A percentile compares a stretch with the other conserved stretches of the same genome.
Conservation (phyloP, 2,329 filamentous ascomycete genomes). For the Mycosphaerella sp. region DNA sequence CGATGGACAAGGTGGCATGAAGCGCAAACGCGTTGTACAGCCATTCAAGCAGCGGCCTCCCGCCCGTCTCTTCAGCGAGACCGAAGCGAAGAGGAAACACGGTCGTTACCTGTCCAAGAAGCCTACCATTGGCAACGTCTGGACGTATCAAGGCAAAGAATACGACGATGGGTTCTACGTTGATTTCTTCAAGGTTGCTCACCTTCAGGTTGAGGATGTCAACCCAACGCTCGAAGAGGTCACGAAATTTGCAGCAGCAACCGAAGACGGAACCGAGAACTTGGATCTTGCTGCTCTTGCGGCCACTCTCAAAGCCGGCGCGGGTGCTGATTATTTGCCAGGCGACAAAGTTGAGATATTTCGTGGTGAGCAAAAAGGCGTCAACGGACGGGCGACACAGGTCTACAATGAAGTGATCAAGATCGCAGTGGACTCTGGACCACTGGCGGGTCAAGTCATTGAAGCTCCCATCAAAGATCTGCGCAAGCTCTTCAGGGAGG, state of each 20-base stretch:
- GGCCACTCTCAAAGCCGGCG: constrained; percentile 79
- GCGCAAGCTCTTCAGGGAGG: constrained; percentile 84
- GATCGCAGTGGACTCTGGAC: constrained; percentile 75
- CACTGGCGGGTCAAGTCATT: constrained; percentile 73
- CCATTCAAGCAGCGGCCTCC: constrained; percentile 62
- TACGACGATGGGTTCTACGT: constrained; percentile 91
- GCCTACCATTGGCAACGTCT: constrained; percentile 59
- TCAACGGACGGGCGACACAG: constrained; percentile 76
- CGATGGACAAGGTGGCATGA: constrained; percentile 43
- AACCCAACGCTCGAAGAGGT: constrained; percentile 93
- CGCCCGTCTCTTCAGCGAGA: constrained; percentile 85
- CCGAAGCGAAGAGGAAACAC: constrained; percentile 84
- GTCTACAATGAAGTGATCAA: constrained; percentile 91
- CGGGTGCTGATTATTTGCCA: constrained; percentile 75
- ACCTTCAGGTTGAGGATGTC: constrained; percentile 78
- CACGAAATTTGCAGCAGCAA: constrained; percentile 82
- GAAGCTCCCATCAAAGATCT: constrained; percentile 89
- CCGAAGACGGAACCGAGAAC: constrained; percentile 88
- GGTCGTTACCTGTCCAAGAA: constrained; percentile 50
- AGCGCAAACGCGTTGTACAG: constrained; percentile 63
- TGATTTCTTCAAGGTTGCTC: constrained; percentile 87
- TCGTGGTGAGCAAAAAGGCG: constrained; percentile 87
- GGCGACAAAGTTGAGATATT: constrained; percentile 97
- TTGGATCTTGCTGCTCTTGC: constrained; percentile 87
- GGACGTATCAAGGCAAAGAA: constrained; percentile 79